Base-by-base conservation (phyloP, 1,139 yeast genomes). In the Magnusiomyces ingens region DNA sequence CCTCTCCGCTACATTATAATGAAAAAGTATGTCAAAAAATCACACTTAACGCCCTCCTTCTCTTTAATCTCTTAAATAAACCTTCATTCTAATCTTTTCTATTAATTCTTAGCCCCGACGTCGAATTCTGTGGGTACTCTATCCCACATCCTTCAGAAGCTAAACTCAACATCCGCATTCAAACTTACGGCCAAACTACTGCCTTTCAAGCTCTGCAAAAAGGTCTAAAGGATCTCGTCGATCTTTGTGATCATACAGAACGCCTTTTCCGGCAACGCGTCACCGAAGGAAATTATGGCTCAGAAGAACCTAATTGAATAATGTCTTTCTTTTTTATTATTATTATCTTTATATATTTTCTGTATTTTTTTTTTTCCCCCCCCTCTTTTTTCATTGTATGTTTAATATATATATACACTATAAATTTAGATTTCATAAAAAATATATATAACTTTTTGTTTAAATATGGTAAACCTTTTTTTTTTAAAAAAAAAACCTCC, bases 101-200 rank as follows among this genome's bases (percentile, higher is more conserved):
- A 11, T 38, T 50, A 26, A 49, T 54, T 3, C 12, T 18, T 48
- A 69, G 74, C 72, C 96, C 97, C 42, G 95, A 90, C 62, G 98
- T 93, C 37, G 99, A 93, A 67, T 93, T 94, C 70, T 93, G 98
- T 67, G 99, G 99, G 55, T 93, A 93, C 73, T 88, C 97, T 50
- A 94, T 93, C 59, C 99, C 99, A n/a, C 99, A 93, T 71, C 99
- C 99, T 32, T 88, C 96, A 38, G 99, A 94, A 71, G 80, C 89
- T 57, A 85, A 87, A 63, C 74, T 93, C 72, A 90, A 94, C 72
- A 69, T 93, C 55, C 82, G 99, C 72, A 89, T 93, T 60, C 99
- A 93, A 71, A 94, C 99, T 1, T 91, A 90, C 66, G 97, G 75
- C 45, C 77, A 79, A 56, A 79, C 83, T 60, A 85, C 98, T 11